Conservation (phyloP, 257 asterid species). For the Lantana camara region DNA sequence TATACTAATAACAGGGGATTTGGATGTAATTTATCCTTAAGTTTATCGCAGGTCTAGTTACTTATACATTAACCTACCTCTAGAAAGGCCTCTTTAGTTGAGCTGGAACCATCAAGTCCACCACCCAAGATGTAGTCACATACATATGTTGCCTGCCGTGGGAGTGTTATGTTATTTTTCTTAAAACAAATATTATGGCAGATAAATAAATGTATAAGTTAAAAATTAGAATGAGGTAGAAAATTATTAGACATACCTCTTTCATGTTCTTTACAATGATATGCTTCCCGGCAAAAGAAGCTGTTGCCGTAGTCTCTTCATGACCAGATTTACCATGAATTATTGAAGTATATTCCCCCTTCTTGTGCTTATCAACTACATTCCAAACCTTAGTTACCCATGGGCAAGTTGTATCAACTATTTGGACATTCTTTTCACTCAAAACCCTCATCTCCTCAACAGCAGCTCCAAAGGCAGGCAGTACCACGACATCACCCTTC, state of each 20-base stretch:
- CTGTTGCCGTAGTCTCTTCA: slow-evolving; percentile 82
- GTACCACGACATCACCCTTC: slow-evolving; percentile 67
- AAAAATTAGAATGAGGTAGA: neutral
- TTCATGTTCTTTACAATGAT: slow-evolving; percentile 68
- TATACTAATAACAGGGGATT: no score
- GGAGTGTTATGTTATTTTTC: neutral
- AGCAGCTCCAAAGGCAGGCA: slow-evolving; percentile 82
- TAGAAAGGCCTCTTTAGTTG: slow-evolving; percentile 74
- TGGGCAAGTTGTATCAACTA: slow-evolving; percentile 85
- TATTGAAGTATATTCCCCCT: slow-evolving; percentile 71
- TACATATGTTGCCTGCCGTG: slow-evolving; percentile 72
- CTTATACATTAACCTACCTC: slow-evolving; percentile 59
- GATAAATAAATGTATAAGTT: neutral
- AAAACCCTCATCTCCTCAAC: slow-evolving; percentile 71
- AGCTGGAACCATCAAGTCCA: slow-evolving; percentile 77
- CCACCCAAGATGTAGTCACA: slow-evolving; percentile 82
- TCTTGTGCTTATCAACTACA: slow-evolving; percentile 74
- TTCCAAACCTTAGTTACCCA: slow-evolving; percentile 91
- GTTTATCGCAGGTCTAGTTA: no score
- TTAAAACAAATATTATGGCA: neutral
- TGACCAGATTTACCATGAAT: slow-evolving; percentile 76
- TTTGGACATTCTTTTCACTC: slow-evolving; percentile 67
- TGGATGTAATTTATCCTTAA: no score
- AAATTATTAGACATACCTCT: slow-evolving; percentile 46
- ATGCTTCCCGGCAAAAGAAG: slow-evolving; percentile 78